phyloP scores from a whole-genome alignment of 176 grass and related monocot species.

The Musa beccarii region DNA sequence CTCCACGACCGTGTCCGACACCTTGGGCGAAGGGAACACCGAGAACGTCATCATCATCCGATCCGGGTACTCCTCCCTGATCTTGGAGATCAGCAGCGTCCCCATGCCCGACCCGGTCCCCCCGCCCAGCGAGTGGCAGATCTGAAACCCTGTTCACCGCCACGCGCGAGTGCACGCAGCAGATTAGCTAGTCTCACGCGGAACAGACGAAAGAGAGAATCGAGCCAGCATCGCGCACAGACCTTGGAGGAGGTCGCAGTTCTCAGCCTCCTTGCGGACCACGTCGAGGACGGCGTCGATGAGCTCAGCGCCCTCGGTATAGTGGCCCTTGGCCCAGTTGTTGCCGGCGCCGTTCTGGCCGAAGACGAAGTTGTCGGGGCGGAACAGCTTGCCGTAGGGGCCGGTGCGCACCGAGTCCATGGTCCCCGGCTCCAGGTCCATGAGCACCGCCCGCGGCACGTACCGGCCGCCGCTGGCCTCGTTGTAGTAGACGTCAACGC shows the following conservation, averaged over 20 bases:
- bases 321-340: slow-evolving; percentile 11
- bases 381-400: slow-evolving; percentile 3
- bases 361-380: slow-evolving; percentile 11
- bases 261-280: slow-evolving; percentile 19
- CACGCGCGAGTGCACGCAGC: background rate
- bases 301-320: slow-evolving; percentile 4
- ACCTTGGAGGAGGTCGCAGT: slow-evolving; percentile 24
- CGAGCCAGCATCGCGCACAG: background rate
- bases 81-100: slow-evolving; percentile 13
- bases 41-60: slow-evolving; percentile 14
- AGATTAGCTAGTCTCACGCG: background rate
- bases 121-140: slow-evolving; percentile 8
- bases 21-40: slow-evolving; percentile 10
- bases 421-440: slow-evolving; percentile 71
- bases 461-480: slow-evolving; percentile 63
- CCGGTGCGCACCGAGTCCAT: slow-evolving; percentile 6
- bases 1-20: slow-evolving; percentile 11
- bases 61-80: slow-evolving; percentile 4
- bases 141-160: background rate
- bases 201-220: background rate
- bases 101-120: slow-evolving; percentile 7
- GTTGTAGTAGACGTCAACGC: slow-evolving; percentile 83
- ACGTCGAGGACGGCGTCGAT: slow-evolving; percentile 4
- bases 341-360: slow-evolving; percentile 1
- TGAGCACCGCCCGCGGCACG: slow-evolving; percentile 68